Evolutionary conservation across 768 basidiomycete species (phyloP).

Genomic region (Termitomyces sp.): DNA sequence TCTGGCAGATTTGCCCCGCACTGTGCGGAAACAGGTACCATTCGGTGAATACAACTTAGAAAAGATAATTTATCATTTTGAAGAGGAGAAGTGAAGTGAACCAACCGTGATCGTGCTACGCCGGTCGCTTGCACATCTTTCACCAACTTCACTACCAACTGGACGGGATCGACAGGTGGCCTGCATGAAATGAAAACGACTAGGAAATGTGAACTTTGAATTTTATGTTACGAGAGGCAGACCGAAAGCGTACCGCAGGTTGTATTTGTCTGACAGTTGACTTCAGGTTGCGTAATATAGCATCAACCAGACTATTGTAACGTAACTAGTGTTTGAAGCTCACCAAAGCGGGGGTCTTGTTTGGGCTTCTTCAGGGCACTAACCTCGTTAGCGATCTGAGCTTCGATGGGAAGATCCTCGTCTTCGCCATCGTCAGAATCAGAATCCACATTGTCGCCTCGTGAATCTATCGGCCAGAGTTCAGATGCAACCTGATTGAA

Average conservation of each 20-base stretch:
- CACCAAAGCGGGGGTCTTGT: conserved; percentile 62
- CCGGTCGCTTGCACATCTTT: conserved; percentile 59
- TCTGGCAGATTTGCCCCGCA: conserved; percentile 67
- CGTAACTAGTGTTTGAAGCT: not conserved
- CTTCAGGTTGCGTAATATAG: conserved; percentile 28
- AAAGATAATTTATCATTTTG: not conserved
- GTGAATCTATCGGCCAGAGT: conserved; percentile 53
- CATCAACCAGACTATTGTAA: not conserved
- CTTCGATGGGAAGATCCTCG: conserved; percentile 52
- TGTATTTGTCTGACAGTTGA: conserved; percentile 74
- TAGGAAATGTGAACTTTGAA: conserved; percentile 27
- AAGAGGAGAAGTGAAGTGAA: not conserved
- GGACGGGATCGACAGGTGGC: conserved; percentile 71
- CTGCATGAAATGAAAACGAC: conserved; percentile 80
- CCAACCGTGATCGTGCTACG: conserved; percentile 58
- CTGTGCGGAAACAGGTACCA: conserved; percentile 64
- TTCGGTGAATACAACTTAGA: conserved; percentile 63
- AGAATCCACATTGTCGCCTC: conserved; percentile 17
- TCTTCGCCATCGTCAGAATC: conserved; percentile 32
- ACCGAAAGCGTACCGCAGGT: conserved; percentile 53
- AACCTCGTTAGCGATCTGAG: conserved; percentile 67
- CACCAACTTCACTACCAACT: conserved; percentile 59
- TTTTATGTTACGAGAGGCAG: not conserved
- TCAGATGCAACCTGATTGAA: conserved; percentile 55
- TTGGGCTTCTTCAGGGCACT: conserved; percentile 63